Evolutionary conservation across 192 early-diverging fungal genomes (phyloP), one percentile per base, ranked within the genome.

Genomic region (Coemansia sp.): DNA sequence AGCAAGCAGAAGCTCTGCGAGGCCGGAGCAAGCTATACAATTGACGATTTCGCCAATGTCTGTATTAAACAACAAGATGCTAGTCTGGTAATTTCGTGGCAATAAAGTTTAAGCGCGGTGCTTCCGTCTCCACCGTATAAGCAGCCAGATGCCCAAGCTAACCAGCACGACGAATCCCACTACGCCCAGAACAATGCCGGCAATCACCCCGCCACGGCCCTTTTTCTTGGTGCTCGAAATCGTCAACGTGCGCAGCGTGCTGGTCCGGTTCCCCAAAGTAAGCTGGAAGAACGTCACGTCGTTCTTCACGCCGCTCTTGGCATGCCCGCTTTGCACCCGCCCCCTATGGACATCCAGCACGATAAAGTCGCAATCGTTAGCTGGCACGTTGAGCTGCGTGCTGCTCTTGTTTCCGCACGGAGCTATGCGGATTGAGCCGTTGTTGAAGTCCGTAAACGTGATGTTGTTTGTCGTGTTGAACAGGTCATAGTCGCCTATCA

Each of bases 281-380:
- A 76, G 51, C 20, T 66, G 44, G 46, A 76, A 76, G 67, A 76
- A 76, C 3, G 67, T 76, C 6, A 66, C 62, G 12, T 76, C 73
- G 15, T 66, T 31, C 9, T 56, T 39, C 2, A 76, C 60, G 12
- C 36, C 17, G 2, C 55, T 38, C 36, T 23, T 17, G 9, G 73
- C 73, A 43, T 70, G 61, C 16, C 73, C 73, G 3, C 49, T 34
- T 3, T 70, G 42, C 14, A 76, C 73, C 0, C 11, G 12, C 4
- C 73, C 73, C 18, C 43, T 45, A 11, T 43, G 54, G 38, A 76
- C 11, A 18, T 76, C 37, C 47, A 76, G 59, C 41, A 65, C 52
- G 20, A 76, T 62, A 31, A 58, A 50, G 21, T 45, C 41, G 40
- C 73, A 76, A 38, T 76, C 73, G 0, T 15, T 9, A 0, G 11